phyloP scores from a whole-genome alignment of 129 eudicot genomes.

The Saposhnikovia divaricata region DNA sequence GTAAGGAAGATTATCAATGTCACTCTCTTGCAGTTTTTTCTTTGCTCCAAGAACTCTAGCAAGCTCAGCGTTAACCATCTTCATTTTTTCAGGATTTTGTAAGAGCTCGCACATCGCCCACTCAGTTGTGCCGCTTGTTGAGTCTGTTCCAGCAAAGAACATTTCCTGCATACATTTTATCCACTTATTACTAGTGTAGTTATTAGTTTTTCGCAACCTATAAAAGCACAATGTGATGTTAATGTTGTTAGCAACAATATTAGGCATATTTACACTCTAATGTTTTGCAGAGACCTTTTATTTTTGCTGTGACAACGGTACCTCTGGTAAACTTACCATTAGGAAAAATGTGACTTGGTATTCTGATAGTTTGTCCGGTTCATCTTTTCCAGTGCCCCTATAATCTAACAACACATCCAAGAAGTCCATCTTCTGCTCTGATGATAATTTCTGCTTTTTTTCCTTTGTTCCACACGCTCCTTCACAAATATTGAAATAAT shows the following conservation, averaged over 20 bases:
- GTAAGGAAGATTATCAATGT: background rate
- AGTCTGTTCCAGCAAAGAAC: background rate
- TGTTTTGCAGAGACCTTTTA: too few species aligned
- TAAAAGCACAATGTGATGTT: too few species aligned
- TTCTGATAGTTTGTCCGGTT: background rate
- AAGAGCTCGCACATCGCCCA: background rate
- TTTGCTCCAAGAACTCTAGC: background rate
- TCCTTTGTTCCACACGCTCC: background rate
- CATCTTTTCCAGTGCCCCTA: background rate
- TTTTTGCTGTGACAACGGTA: too few species aligned
- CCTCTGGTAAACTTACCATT: background rate
- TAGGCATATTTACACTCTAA: too few species aligned
- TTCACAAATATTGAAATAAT: background rate
- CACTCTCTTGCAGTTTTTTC: background rate
- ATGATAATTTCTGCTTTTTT: background rate
- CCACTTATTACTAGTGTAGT: too few species aligned
- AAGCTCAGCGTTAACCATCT: background rate
- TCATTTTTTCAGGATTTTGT: background rate
- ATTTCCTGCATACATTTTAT: background rate
- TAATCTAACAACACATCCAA: background rate
- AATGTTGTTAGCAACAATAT: background rate
- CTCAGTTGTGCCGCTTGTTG: background rate
- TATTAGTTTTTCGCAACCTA: background rate
- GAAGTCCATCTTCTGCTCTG: background rate
- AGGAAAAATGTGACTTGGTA: background rate